Evolutionary conservation across 345 rosid genomes (phyloP), one percentile per base, ranked within the genome.

Genomic region (Hypericum androsaemum): DNA sequence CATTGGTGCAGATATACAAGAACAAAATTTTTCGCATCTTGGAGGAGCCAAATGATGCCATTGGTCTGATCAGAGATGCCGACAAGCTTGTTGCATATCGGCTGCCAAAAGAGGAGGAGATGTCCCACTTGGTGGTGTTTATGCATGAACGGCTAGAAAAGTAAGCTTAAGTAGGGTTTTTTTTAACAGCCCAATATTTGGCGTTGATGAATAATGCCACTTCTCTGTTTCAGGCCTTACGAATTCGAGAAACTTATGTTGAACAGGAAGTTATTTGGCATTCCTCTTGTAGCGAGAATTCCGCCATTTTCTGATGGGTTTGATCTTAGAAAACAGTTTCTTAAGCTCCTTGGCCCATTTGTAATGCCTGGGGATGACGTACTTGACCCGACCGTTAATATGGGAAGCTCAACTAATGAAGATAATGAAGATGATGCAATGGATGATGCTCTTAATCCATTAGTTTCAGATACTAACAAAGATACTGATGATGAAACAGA

Each of bases 211-310:
- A 12, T 46, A 56, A 13, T 63, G 40, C 15, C 9, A 57, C 16
- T 28, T 47, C 13, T 58, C 48, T 42, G 57, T 39, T 15, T 44
- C 62, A 70, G 87, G 72, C 10, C 51, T 50, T 36, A 12, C 36
- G 32, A 13, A 56, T 66, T 44, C 59, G 46, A 48, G 61, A 47
- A 16, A 14, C 32, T 38, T 49, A 9, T 10, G 9, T 35, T 56
- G 43, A 43, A 56, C n/a, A 15, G 42, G 64, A 67, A 67, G 14
- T 38, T 37, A 14, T 79, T 82, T 47, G 81, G 85, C 66, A 62
- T 74, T 61, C 89, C 85, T 44, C 68, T 82, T 45, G 74, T 79
- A 14, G 66, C 76, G 17, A 79, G 74, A 62, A 47, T 77, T 14
- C 39, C 69, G 37, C 66, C 56, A 62, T 46, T 60, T 38, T 43